These are phyloP conservation scores for Fusarium domesticum DNA, from an alignment of 2,329 filamentous ascomycete species.

Conservation along the genomic window DNA sequence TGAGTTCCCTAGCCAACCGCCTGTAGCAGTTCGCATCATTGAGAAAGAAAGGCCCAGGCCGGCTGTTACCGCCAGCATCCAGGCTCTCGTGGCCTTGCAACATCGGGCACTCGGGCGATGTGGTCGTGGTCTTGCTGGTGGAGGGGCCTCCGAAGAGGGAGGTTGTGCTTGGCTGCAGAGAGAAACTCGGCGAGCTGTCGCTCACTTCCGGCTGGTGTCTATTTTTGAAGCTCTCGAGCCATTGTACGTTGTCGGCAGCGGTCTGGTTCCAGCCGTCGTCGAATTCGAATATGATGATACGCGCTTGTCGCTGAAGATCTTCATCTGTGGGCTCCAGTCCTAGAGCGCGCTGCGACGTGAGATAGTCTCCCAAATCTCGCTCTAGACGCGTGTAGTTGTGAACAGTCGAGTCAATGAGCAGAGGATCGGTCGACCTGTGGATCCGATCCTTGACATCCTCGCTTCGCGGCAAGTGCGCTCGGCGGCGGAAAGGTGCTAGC, in stretches of 20 bases:
- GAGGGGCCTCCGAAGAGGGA: conserved; percentile 15
- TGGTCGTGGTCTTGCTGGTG: conserved; percentile 16
- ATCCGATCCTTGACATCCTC: conserved; percentile 51
- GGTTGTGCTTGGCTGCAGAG: conserved; percentile 17
- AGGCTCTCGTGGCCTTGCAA: conserved; percentile 6
- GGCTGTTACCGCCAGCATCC: conserved; percentile 6
- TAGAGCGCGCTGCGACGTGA: conserved; percentile 42
- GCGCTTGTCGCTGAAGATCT: conserved; percentile 54
- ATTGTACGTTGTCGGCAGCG: conserved; percentile 53
- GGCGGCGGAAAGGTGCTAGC: conserved; percentile 54
- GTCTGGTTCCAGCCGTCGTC: conserved; percentile 65
- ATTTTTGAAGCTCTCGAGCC: conserved; percentile 52
- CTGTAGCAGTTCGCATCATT: conserved; percentile 61
- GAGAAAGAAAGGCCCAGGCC: conserved; percentile 44
- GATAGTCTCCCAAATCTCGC: conserved; percentile 52
- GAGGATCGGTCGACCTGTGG: conserved; percentile 51
- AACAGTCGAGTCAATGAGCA: conserved; percentile 57
- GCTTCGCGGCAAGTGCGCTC: conserved; percentile 55
- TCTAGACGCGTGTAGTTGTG: conserved; percentile 58
- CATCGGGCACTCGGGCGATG: conserved; percentile 11
- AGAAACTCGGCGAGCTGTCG: conserved; percentile 26
- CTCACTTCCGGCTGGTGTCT: conserved; percentile 36
- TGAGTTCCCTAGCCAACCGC: conserved; percentile 52
- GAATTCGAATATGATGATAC: conserved; percentile 60
- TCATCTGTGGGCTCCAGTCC: conserved; percentile 51